Base-by-base conservation (phyloP, 2,329 filamentous ascomycete genomes). In the Cercospora sesami region DNA sequence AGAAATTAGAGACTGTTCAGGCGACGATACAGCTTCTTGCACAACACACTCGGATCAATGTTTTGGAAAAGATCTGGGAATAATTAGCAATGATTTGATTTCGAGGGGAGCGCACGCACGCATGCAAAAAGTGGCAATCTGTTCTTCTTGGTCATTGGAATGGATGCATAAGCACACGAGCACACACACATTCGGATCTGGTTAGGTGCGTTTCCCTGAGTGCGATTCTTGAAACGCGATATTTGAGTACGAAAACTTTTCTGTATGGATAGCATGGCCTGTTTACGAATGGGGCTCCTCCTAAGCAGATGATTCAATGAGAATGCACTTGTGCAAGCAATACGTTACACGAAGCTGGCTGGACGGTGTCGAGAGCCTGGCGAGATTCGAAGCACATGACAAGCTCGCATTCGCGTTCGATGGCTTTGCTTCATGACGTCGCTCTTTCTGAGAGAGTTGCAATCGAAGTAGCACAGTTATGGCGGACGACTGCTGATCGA, bases 191-290 rank as follows among this genome's bases (percentile, higher is more conserved):
- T 36, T 42, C 33, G 51, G 31, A 55, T 64, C 33, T 39, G 18
- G 31, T 42, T 39, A 31, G 39, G 23, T 36, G 45, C 18, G 61
- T 28, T 51, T 51, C 48, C 36, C 48, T 55, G 48, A 55, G 48
- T 55, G 21, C 23, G 12, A 6, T 55, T 55, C 10, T 51, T 10
- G 12, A 23, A 57, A 53, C 60, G 9, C 48, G 48, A 30, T 36
- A 31, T 57, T 55, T 28, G 48, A 55, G 48, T 55, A 55, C 48
- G 51, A 39, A 39, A 39, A 58, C n/a, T 18, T 26, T 42, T 57
- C 33, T 64, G 62, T 64, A 59, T 64, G 62, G 18, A 64, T 64
- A 59, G 53, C 51, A 59, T 57, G 53, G 39, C 45, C 61, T 63
- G 45, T 63, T 55, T 48, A 39, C 61, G 30, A 57, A 63, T 14